Evolutionary conservation across 257 asterid genomes (phyloP), one percentile per base, ranked within the genome.

Genomic region (Capsicum baccatum): DNA sequence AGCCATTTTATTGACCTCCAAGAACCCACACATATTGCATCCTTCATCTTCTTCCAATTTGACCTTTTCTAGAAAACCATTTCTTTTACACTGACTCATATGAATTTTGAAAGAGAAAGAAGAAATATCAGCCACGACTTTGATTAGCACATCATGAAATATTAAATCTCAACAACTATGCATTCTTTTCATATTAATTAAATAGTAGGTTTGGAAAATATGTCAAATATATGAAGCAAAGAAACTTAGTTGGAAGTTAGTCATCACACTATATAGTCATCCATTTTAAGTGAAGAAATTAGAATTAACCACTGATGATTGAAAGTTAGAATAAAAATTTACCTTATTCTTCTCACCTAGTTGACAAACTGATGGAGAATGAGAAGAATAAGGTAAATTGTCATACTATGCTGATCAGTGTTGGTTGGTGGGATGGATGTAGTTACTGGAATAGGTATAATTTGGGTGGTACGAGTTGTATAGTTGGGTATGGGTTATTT

Each of bases 41-140:
- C 99, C 99, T 90, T 94, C 98, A 47, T 98, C 98, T 62, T 93
- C 99, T 90, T 96, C 98, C 8, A 89, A 98, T 93, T 94, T 96
- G 88, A 96, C 89, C 86, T 79, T 93, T 92, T 96, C 91, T 83
- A 96, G 98, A 86, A 96, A 96, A 59, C 99, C 99, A 91, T 96
- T 98, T 87, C 99, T 91, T 86, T 96, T 94, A 92, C 99, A 94
- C 99, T 96, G 87, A 83, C 79, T 56, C 63, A 84, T 71, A 76
- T 73, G 83, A 67, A 56, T 79, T 79, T 62, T 60, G n/a, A 59
- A 85, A 3, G 84, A 74, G 42, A 69, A 79, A 47, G 55, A 76
- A 69, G 71, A 54, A 83, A 82, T 60, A 81, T 35, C 81, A 76
- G 63, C 63, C 64, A 76, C 26, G 33, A 57, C 19, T 76, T 14